A percentile compares a stretch with the other conserved stretches of the same genome.
phyloP scores from a whole-genome alignment of 192 early-diverging fungal species.

The Phlyctochytrium planicorne region DNA sequence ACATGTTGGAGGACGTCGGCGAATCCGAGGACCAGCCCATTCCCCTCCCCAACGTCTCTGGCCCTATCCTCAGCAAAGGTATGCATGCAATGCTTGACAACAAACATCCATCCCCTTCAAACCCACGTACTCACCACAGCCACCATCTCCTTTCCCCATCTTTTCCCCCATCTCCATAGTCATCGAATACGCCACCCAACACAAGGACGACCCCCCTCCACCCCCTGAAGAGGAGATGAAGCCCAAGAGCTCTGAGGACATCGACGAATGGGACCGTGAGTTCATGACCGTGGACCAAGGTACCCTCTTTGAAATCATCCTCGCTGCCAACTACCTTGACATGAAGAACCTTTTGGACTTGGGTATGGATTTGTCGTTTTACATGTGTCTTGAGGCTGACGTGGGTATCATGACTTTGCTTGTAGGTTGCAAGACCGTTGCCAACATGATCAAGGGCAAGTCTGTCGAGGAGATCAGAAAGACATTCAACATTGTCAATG shows the following conservation, averaged over 20 bases:
- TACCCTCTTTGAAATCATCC: constrained; percentile 86
- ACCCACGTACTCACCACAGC: background rate
- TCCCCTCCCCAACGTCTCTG: constrained; percentile 88
- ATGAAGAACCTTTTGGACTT: constrained; percentile 61
- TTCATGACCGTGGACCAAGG: constrained; percentile 93
- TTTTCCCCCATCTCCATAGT: no score
- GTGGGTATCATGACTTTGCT: background rate
- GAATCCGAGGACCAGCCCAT: constrained; percentile 55
- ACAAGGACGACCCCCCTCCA: constrained; percentile 67
- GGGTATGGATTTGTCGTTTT: constrained; percentile 34
- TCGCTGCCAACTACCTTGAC: constrained; percentile 69
- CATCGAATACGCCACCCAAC: constrained; percentile 87
- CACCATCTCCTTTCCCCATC: background rate
- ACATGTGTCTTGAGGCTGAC: background rate
- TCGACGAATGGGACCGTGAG: constrained; percentile 88
- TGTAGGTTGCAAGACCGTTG: constrained; percentile 77
- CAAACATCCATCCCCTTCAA: background rate
- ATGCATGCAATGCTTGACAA: no score
- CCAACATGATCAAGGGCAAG: constrained; percentile 90
- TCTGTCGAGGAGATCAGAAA: constrained; percentile 85
- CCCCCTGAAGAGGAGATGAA: constrained; percentile 62
- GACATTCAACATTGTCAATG: constrained; percentile 91
- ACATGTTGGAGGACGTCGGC: constrained; percentile 60
- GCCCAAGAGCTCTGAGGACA: constrained; percentile 66
- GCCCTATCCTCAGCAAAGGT: constrained; percentile 77